Evolutionary conservation across 2,329 filamentous ascomycete species (phyloP).

Genomic region (Macrophomina phaseolina): DNA sequence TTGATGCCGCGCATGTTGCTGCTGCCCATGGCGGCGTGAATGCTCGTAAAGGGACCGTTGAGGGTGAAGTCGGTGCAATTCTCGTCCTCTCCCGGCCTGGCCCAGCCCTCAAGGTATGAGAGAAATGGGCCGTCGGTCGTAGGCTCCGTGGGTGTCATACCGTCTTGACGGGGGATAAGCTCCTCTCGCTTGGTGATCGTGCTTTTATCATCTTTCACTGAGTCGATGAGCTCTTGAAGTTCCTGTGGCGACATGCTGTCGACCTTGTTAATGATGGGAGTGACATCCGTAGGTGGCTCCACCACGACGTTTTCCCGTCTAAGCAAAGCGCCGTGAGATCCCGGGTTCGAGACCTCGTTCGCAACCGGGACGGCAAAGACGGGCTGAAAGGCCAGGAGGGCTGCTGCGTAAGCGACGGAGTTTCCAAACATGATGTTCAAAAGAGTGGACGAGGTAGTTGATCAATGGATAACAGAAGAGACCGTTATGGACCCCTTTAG

Average conservation of each 20-base stretch:
- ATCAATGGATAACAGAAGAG: too few species aligned
- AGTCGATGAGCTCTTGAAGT: not conserved
- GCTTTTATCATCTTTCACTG: not conserved
- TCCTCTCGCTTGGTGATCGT: not conserved
- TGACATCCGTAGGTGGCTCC: not conserved
- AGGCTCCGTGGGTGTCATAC: not conserved
- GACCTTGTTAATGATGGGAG: not conserved
- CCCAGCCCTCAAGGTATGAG: conserved; percentile 5
- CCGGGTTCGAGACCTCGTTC: not conserved
- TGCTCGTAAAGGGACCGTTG: conserved; percentile 11
- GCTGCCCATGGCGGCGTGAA: conserved; percentile 7
- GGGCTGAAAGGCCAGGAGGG: not conserved
- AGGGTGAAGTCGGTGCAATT: conserved; percentile 6
- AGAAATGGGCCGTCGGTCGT: not conserved
- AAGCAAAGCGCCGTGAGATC: not conserved
- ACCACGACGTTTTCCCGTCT: not conserved
- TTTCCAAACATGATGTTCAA: not conserved
- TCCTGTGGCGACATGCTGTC: not conserved
- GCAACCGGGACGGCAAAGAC: not conserved
- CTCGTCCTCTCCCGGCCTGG: not conserved
- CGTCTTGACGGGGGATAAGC: not conserved
- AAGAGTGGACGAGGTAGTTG: not conserved
- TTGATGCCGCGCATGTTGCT: conserved; percentile 10
- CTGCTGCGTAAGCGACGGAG: not conserved
- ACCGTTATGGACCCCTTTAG: too few species aligned